Percentiles rank a stretch among this genome's conserved stretches.
These are phyloP conservation scores for Penicillium tannophilum DNA, from an alignment of 495 filamentous ascomycete species.

Conservation along the genomic window DNA sequence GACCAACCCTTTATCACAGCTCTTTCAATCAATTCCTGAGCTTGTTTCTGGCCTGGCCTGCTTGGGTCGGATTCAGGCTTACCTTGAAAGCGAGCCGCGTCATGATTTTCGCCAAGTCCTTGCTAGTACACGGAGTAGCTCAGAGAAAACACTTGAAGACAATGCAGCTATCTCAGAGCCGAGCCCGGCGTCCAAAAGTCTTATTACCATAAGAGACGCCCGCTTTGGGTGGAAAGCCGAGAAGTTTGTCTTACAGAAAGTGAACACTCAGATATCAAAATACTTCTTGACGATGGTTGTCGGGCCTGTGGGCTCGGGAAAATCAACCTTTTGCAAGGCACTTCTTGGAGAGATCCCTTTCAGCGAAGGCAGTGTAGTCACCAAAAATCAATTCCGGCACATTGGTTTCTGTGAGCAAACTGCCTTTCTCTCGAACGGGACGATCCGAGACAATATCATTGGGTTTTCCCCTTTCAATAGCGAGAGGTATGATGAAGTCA, in stretches of 20 bases:
- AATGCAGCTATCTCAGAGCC: not conserved
- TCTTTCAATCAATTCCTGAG: not conserved
- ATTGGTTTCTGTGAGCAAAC: constrained; percentile 1
- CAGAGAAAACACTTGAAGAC: not conserved
- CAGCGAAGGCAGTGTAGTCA: not conserved
- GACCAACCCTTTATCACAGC: not conserved
- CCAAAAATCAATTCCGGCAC: not conserved
- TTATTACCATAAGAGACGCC: not conserved
- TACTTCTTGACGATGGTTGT: not conserved
- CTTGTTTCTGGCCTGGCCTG: constrained; percentile 37
- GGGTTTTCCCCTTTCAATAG: not conserved
- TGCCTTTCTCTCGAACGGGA: not conserved
- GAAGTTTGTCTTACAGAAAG: not conserved
- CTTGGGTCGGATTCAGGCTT: constrained; percentile 41
- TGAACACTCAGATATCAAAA: constrained; percentile 6
- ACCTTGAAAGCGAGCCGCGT: constrained; percentile 35
- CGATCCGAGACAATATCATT: not conserved
- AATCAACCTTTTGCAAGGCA: not conserved
- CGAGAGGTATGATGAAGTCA: constrained; percentile 1
- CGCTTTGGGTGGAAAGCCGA: not conserved
- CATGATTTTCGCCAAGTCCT: constrained; percentile 22
- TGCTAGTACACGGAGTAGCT: not conserved
- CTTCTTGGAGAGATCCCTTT: constrained; percentile 2
- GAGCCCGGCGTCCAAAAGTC: not conserved
- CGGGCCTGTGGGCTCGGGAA: not conserved